Percentiles rank a stretch among this genome's conserved stretches.
Conservation (phyloP, 176 grass and related monocot genomes). For the Juncus effusus region DNA sequence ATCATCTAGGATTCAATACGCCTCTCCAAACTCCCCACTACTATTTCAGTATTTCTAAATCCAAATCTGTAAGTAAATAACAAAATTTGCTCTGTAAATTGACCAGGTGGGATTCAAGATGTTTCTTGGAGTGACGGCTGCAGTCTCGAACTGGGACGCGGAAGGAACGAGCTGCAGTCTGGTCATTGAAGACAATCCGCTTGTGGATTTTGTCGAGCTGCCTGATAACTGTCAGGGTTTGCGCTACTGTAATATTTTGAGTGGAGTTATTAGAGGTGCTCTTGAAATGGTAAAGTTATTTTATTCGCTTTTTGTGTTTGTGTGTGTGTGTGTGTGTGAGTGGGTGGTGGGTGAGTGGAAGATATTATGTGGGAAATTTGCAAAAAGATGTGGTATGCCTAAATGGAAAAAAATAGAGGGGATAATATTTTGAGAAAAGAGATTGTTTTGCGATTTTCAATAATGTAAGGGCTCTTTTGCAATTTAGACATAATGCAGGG, state of each 20-base stretch:
- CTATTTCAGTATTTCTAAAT: neutral
- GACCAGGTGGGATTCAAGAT: conserved; percentile 97
- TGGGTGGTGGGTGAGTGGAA: no score
- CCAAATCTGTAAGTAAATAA: neutral
- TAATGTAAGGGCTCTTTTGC: no score
- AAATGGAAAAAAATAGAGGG: no score
- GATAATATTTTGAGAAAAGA: no score
- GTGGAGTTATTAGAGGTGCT: conserved; percentile 88
- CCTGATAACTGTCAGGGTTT: conserved; percentile 96
- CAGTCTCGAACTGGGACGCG: conserved; percentile 91
- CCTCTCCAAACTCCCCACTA: no score
- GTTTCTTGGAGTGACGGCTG: conserved; percentile 91
- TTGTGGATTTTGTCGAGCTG: conserved; percentile 98
- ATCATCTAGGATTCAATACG: no score
- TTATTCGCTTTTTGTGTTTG: no score
- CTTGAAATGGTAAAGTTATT: conserved; percentile 74
- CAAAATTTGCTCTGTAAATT: neutral
- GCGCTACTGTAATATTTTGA: conserved; percentile 87
- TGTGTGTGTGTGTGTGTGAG: no score
- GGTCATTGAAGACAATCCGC: conserved; percentile 92
- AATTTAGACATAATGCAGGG: conserved; percentile 2
- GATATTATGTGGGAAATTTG: no score
- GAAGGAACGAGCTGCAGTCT: conserved; percentile 92
- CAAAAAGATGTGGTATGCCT: no score
- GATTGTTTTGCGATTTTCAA: no score